Conservation (phyloP, 805 yeast genomes). For the Diddensiella caesifluorescens region DNA sequence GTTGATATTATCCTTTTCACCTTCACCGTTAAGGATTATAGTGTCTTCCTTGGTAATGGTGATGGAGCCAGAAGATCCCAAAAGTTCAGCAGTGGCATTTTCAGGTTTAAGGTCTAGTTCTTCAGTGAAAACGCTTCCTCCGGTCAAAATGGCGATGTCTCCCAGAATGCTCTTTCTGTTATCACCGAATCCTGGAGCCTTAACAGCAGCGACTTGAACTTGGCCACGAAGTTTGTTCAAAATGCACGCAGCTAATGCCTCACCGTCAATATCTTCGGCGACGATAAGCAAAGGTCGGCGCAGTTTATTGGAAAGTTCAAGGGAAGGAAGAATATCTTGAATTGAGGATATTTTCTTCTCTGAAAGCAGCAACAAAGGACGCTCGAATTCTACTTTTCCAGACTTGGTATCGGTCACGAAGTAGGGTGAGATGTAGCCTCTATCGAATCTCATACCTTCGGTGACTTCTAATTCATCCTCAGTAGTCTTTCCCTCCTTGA, state of each 20-base stretch:
- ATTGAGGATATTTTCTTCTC: constrained; percentile 91
- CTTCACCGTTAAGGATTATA: constrained; percentile 88
- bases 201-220: constrained; percentile 94
- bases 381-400: constrained; percentile 93
- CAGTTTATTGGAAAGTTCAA: constrained; percentile 86
- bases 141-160: constrained; percentile 90
- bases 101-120: constrained; percentile 95
- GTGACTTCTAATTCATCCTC: constrained; percentile 95
- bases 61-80: constrained; percentile 88
- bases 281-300: constrained; percentile 90
- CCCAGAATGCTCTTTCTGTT: constrained; percentile 95
- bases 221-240: constrained; percentile 97
- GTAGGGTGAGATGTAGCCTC: constrained; percentile 96
- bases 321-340: constrained; percentile 86
- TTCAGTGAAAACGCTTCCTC: constrained; percentile 84
- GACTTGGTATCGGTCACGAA: constrained; percentile 87
- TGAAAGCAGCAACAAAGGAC: constrained; percentile 79
- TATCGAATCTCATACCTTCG: constrained; percentile 97
- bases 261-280: constrained; percentile 97
- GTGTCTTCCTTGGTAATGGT: constrained; percentile 95
- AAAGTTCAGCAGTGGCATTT: constrained; percentile 80
- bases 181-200: constrained; percentile 99
- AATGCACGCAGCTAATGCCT: constrained; percentile 96
- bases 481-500: constrained; percentile 93
- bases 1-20: constrained; percentile 71